These are phyloP conservation scores for Fusarium verrucosum DNA, from an alignment of 2,329 filamentous ascomycete genomes.

Conservation along the genomic window DNA sequence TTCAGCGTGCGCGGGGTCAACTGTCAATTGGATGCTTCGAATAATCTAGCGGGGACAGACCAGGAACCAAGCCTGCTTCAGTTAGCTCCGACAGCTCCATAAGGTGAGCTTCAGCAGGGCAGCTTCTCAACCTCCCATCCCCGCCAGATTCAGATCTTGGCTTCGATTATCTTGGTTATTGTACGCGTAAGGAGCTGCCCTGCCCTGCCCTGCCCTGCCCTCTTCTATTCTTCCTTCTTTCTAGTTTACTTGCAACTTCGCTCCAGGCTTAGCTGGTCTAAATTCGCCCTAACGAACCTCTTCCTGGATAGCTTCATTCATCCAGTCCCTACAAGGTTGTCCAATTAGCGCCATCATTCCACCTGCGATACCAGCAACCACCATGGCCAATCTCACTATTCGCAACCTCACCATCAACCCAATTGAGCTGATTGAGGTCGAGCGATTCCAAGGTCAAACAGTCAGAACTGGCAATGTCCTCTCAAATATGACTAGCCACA, in stretches of 20 bases:
- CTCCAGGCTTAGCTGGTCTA: not conserved
- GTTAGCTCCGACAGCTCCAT: not conserved
- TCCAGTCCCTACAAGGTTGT: not conserved
- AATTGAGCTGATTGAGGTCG: constrained; percentile 76
- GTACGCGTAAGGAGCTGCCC: not conserved
- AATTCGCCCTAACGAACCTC: not conserved
- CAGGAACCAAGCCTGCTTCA: not conserved
- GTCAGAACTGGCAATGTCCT: constrained; percentile 56
- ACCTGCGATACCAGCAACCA: constrained; percentile 40
- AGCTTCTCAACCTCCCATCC: not conserved
- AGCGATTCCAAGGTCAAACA: constrained; percentile 71
- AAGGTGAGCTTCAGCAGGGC: not conserved
- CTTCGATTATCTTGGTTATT: not conserved
- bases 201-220: too few species aligned
- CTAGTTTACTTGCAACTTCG: not conserved
- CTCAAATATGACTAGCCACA: constrained; percentile 55
- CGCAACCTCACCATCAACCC: constrained; percentile 82
- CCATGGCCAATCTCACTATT: constrained; percentile 71
- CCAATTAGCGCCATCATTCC: constrained; percentile 9
- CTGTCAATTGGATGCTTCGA: not conserved
- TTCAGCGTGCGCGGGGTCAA: not conserved
- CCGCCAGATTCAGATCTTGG: constrained; percentile 1
- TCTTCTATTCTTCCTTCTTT: not conserved
- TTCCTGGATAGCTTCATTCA: not conserved
- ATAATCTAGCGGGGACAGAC: not conserved